phyloP scores from a whole-genome alignment of 2,329 filamentous ascomycete species.

The Penicillium sp. region DNA sequence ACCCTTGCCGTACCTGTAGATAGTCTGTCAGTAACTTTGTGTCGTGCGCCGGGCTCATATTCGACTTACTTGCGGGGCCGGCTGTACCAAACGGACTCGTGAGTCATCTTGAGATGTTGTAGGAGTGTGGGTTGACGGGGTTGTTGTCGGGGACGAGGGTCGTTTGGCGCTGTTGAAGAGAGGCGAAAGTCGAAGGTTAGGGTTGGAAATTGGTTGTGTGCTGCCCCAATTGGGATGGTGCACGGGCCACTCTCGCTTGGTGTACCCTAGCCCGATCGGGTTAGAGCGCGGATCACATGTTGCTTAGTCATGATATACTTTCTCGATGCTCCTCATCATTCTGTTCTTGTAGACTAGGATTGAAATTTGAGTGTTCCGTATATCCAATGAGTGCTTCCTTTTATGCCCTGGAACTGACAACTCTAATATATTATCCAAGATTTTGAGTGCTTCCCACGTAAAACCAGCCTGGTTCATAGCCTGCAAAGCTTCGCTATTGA shows the following conservation, averaged over 20 bases:
- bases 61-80: slow-evolving; percentile 76
- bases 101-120: slow-evolving; percentile 63
- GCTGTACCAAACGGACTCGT: slow-evolving; percentile 99
- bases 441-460: too few relatives aligned
- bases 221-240: slow-evolving; percentile 25
- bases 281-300: slow-evolving; percentile 12
- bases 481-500: too few relatives aligned
- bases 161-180: slow-evolving; percentile 35
- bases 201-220: slow-evolving; percentile 37
- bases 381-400: too few relatives aligned
- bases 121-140: slow-evolving; percentile 31
- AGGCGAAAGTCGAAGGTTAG: slow-evolving; percentile 26
- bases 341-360: too few relatives aligned
- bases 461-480: too few relatives aligned
- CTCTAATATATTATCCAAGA: too few relatives aligned
- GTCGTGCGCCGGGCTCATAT: slow-evolving; percentile 8
- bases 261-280: slow-evolving; percentile 20
- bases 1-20: slow-evolving; percentile 70
- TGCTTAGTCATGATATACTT: not conserved
- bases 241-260: slow-evolving; percentile 34
- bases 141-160: slow-evolving; percentile 33
- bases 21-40: slow-evolving; percentile 16
- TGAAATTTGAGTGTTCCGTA: too few relatives aligned
- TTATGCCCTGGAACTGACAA: too few relatives aligned
- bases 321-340: too few relatives aligned